Conservation (phyloP, 345 rosid genomes). For the Melaleuca alternifolia region DNA sequence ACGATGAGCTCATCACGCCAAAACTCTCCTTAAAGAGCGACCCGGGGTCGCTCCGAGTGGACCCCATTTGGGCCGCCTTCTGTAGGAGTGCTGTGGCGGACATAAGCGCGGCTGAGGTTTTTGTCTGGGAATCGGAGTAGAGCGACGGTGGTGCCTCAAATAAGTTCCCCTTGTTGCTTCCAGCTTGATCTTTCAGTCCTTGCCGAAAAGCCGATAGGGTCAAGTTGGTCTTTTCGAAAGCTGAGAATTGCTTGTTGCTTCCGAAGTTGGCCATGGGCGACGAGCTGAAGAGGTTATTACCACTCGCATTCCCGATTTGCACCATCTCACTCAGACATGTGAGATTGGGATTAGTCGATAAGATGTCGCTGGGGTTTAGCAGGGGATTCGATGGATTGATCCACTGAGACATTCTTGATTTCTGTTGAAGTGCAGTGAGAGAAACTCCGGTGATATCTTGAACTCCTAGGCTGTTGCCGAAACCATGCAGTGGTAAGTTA, state of each 20-base stretch:
- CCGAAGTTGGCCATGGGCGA: conserved; percentile 36
- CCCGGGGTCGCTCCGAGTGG: conserved; percentile 62
- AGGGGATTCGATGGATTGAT: conserved; percentile 8
- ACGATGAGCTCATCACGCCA: conserved; percentile 35
- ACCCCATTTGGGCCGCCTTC: conserved; percentile 95
- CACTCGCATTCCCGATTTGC: conserved; percentile 27
- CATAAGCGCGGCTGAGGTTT: conserved; percentile 45
- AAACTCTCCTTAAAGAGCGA: conserved; percentile 22
- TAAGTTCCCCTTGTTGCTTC: conserved; percentile 7
- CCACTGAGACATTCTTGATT: conserved; percentile 14
- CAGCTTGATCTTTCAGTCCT: conserved; percentile 5
- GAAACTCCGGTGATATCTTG: conserved; percentile 28
- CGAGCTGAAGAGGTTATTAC: conserved; percentile 31
- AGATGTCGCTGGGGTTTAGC: neutral
- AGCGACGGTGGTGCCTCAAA: conserved; percentile 13
- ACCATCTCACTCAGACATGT: conserved; percentile 51
- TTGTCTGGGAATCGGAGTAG: conserved; percentile 27
- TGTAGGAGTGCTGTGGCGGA: conserved; percentile 92
- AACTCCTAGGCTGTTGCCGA: conserved; percentile 25
- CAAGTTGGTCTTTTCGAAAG: conserved; percentile 19
- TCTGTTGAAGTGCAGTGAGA: conserved; percentile 8
- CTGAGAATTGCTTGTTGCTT: conserved; percentile 6
- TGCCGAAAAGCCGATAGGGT: conserved; percentile 41
- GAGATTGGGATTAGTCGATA: conserved; percentile 1
- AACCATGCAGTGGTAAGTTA: conserved; percentile 26